Conservation (phyloP, 140 eudicot genomes). For the Erigeron philadelphicus region DNA sequence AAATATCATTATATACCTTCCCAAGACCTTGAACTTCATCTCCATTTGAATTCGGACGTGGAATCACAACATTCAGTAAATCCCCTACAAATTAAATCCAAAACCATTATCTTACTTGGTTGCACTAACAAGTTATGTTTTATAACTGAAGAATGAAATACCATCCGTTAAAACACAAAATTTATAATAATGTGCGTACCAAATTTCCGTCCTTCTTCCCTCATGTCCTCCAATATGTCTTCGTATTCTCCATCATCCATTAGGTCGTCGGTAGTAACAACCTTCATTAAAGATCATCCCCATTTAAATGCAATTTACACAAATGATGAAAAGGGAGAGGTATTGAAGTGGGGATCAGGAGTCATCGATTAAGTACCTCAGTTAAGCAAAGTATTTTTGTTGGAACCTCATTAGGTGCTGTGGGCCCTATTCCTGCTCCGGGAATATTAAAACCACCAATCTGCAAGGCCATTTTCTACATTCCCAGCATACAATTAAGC, state of each 20-base stretch:
- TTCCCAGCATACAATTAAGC: background rate
- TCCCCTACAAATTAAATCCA: slow-evolving; percentile 43
- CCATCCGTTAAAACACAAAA: background rate
- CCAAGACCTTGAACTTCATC: slow-evolving; percentile 64
- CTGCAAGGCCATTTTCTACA: slow-evolving; percentile 73
- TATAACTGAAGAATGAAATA: background rate
- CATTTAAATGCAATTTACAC: background rate
- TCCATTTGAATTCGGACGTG: slow-evolving; percentile 70
- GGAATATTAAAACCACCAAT: slow-evolving; percentile 62
- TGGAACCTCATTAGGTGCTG: slow-evolving; percentile 46
- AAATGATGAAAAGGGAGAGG: background rate
- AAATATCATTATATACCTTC: slow-evolving; percentile 45
- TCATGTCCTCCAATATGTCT: slow-evolving; percentile 91
- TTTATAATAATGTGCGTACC: slow-evolving; percentile 38
- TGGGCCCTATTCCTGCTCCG: slow-evolving; percentile 28
- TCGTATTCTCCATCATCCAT: slow-evolving; percentile 78
- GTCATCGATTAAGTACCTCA: slow-evolving; percentile 45
- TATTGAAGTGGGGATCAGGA: background rate
- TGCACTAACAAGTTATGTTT: background rate
- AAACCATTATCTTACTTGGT: background rate
- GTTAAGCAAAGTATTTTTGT: slow-evolving; percentile 82
- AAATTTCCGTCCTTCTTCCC: slow-evolving; percentile 85
- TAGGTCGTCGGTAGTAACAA: slow-evolving; percentile 56
- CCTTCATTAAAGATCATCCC: slow-evolving; percentile 42
- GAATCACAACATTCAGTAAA: slow-evolving; percentile 61